Evolutionary conservation across 1,284 basidiomycete genomes (phyloP), one percentile per base, ranked within the genome.

Genomic region (Athelia psychrophila): DNA sequence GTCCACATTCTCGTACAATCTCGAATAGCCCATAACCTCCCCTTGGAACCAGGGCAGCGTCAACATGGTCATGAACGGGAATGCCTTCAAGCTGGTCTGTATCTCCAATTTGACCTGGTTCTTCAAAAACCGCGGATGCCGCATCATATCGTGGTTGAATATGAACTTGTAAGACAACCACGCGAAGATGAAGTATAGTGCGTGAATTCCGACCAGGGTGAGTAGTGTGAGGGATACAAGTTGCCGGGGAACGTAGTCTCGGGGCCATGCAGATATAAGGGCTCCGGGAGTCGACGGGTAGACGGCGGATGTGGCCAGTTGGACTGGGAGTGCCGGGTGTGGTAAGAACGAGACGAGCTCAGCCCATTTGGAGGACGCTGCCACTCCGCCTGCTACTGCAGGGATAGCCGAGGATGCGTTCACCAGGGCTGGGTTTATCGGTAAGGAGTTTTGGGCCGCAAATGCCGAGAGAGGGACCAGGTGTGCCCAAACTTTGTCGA

Each of bases 121-220:
- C 64, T 92, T 90, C 50, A 97, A 78, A 76, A 95, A 99, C 27
- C 89, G 83, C 0, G 96, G 97, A 73, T 99, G 96, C 47, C 83
- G 82, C 86, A 95, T 95, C 85, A 99, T 93, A 22, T 95, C 86
- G 62, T 95, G 89, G 74, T 99, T 95, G 81, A 98, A 99, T 55
- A 99, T 82, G 70, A 80, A 88, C 51, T 74, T 76, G 74, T 95
- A 99, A 3, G 93, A 93, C 12, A 94, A 66, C 25, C 79, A 75
- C 23, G 95, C 95, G 63, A 97, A 91, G 40, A 86, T 52, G 71
- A 98, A 96, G 72, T 99, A 95, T 48, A 95, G 78, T 44, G 84
- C 35, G 60, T 87, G 80, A 50, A 94, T 92, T 56, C 93, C 94
- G 54, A 93, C 61, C 54, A 92, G 74, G 8, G 95, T 96, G 59